Evolutionary conservation across 306 rosid species (phyloP), one percentile per base, ranked within the genome.

Genomic region (Sophora flavescens): DNA sequence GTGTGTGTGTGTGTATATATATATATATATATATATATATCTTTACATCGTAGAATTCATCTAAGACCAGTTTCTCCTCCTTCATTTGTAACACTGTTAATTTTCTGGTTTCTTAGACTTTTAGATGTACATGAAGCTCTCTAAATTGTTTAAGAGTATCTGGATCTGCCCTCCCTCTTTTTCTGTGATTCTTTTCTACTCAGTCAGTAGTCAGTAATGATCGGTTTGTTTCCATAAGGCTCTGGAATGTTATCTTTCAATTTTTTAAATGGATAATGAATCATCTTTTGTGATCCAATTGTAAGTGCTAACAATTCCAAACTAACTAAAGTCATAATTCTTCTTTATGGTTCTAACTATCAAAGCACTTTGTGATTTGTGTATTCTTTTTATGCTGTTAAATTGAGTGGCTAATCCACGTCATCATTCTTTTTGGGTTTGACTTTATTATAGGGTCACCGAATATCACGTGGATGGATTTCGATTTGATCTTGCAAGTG

Each of bases 401-500:
- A 45, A 67, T 53, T 35, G 61, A 42, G 13, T 36, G 26, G 22
- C 62, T 68, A 70, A 39, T 68, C 60, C 66, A 13, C 26, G 8
- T 50, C 33, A 22, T 18, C 16, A 35, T 15, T 77, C 76, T 35
- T 79, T 59, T 32, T 45, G 11, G 14, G 42, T 50, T 63, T 68
- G 66, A 61, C 70, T 54, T 44, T 56, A 76, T 83, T 87, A 73
- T 70, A 92, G 97, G 99, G 99, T 88, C 35, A 82, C 84, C 56
- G 99, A 95, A 68, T 95, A 92, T 87, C 99, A 95, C 47, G 96
- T 92, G 70, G 97, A 95, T 85, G 97, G 97, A 68, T 95, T 95
- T 86, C 87, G 97, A 84, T 95, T 95, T 91, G 99, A 95, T 84
- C 99, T 95, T 70, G 85, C 99, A 5, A 92, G 97, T 87, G 88